phyloP scores from a whole-genome alignment of 78 protist species.

The Protostelium mycophagum region DNA sequence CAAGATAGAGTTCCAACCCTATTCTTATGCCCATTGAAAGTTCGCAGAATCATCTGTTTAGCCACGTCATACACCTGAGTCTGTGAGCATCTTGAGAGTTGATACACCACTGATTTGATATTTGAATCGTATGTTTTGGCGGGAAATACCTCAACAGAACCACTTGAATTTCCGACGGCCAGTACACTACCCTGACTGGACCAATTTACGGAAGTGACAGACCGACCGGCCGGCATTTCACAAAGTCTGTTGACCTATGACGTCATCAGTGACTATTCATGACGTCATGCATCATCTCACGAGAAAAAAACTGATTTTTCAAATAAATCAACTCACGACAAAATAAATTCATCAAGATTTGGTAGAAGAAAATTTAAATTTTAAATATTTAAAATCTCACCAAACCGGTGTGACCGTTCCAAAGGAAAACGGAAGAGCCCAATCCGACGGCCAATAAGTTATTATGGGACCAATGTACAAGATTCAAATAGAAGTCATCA shows the following conservation, averaged over 20 bases:
- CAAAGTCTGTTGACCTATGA: neutral
- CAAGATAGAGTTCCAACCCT: neutral
- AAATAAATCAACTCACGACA: no score
- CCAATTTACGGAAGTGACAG: neutral
- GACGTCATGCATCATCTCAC: no score
- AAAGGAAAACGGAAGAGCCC: constrained; percentile 81
- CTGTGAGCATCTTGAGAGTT: neutral
- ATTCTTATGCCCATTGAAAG: neutral
- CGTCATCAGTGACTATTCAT: no score
- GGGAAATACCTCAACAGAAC: neutral
- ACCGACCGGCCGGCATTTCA: neutral
- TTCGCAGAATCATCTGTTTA: neutral
- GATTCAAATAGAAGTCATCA: constrained; percentile 95
- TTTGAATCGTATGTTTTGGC: no score
- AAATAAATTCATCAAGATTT: no score
- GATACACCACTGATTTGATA: neutral
- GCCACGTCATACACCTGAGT: neutral
- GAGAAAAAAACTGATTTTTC: no score
- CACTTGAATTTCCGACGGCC: neutral
- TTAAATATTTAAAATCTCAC: no score
- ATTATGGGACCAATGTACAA: constrained; percentile 90
- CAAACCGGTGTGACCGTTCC: constrained; percentile 85
- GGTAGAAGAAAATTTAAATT: neutral
- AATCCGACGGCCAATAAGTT: constrained; percentile 93
- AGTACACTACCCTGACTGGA: neutral